These are phyloP conservation scores for Elsinoe ampelina DNA, from an alignment of 2,329 filamentous ascomycete species.

Conservation along the genomic window DNA sequence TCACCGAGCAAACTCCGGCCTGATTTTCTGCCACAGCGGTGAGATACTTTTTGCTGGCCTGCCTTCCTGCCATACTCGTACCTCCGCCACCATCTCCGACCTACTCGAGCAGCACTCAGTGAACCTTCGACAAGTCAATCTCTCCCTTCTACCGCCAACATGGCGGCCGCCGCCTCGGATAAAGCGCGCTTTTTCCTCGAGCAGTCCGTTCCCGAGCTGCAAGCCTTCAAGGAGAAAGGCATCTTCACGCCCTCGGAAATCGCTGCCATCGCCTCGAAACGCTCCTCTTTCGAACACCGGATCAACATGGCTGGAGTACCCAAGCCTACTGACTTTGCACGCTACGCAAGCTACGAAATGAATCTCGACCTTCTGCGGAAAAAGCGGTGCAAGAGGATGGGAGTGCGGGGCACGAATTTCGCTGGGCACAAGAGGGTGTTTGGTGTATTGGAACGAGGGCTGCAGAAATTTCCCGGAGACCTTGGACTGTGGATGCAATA, in stretches of 20 bases:
- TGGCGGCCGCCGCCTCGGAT: slow-evolving; percentile 71
- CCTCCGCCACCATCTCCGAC: neutral
- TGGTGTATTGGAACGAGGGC: slow-evolving; percentile 78
- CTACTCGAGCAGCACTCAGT: neutral
- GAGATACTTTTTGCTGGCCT: neutral
- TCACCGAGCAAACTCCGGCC: slow-evolving; percentile 2
- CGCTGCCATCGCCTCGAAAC: slow-evolving; percentile 74
- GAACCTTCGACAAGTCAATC: neutral
- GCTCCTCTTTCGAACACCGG: slow-evolving; percentile 87
- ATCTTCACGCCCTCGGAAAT: slow-evolving; percentile 91
- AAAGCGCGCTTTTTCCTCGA: slow-evolving; percentile 95
- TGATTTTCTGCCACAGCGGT: slow-evolving; percentile 2
- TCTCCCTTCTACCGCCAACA: slow-evolving; percentile 29
- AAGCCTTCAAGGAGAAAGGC: slow-evolving; percentile 83
- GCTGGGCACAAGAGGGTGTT: slow-evolving; percentile 76
- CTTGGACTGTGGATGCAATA: slow-evolving; percentile 82
- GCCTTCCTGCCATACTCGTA: neutral
- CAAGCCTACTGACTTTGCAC: slow-evolving; percentile 67
- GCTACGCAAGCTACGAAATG: slow-evolving; percentile 67
- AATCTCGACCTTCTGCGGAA: slow-evolving; percentile 63
- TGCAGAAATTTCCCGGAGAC: slow-evolving; percentile 74
- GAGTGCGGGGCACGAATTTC: slow-evolving; percentile 57
- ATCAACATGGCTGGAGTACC: slow-evolving; percentile 68
- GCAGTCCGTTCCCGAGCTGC: slow-evolving; percentile 81
- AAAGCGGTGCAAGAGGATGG: slow-evolving; percentile 74